A percentile compares a stretch with the other conserved stretches of the same genome.
Conservation (phyloP, 2,329 filamentous ascomycete species). For the Aspergillus fijiensis region DNA sequence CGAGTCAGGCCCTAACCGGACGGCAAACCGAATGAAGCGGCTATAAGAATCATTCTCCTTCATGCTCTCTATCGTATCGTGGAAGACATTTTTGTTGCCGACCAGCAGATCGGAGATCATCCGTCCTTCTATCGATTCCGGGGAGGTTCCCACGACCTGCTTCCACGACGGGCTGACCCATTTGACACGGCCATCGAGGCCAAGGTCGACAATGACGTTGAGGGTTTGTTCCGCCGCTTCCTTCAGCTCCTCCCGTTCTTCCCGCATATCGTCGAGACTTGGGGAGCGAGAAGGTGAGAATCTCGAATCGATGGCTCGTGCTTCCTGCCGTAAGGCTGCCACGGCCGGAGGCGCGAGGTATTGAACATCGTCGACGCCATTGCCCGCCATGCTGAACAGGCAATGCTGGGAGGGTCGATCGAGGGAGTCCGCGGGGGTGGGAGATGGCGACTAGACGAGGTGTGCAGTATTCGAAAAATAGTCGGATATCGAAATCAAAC, state of each 20-base stretch:
- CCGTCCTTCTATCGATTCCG: slow-evolving; percentile 70
- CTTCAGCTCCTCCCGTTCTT: slow-evolving; percentile 89
- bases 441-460: slow-evolving; percentile 8
- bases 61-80: slow-evolving; percentile 82
- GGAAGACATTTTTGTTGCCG: slow-evolving; percentile 76
- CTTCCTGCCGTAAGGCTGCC: slow-evolving; percentile 46
- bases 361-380: slow-evolving; percentile 38
- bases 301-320: slow-evolving; percentile 38
- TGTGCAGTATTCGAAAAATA: slow-evolving; percentile 7
- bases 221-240: slow-evolving; percentile 94
- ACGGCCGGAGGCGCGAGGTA: slow-evolving; percentile 47
- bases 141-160: slow-evolving; percentile 80
- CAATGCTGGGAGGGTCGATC: slow-evolving; percentile 15
- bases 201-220: slow-evolving; percentile 93
- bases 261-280: slow-evolving; percentile 85
- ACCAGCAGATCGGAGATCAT: slow-evolving; percentile 78
- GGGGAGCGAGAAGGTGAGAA: slow-evolving; percentile 57
- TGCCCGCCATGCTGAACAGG: slow-evolving; percentile 42
- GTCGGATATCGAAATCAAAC: slow-evolving; percentile 9
- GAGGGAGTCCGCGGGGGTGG: slow-evolving; percentile 8
- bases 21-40: slow-evolving; percentile 79
- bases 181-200: slow-evolving; percentile 82
- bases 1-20: slow-evolving; percentile 68
- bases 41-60: slow-evolving; percentile 90
- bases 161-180: slow-evolving; percentile 98